Conservation (phyloP, 495 filamentous ascomycete species). For the Penicillium coprophilum region DNA sequence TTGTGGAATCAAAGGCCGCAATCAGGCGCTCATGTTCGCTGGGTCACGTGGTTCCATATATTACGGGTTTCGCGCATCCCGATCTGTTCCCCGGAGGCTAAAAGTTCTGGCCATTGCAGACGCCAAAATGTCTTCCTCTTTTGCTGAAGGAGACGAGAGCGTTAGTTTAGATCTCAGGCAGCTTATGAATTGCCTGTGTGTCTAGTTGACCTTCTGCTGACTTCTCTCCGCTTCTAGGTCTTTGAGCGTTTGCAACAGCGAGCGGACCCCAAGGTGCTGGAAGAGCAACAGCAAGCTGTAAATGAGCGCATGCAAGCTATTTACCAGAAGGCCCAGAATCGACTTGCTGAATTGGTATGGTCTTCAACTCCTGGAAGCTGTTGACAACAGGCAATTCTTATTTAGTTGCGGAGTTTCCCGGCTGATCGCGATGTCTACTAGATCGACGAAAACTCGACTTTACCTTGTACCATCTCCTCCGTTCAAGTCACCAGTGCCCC, state of each 20-base stretch:
- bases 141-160: constrained; percentile 46
- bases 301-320: constrained; percentile 63
- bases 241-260: constrained; percentile 64
- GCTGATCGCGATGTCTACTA: constrained; percentile 32
- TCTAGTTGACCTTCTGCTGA: constrained; percentile 1
- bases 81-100: constrained; percentile 7
- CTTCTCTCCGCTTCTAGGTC: constrained; percentile 45
- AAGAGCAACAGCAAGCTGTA: constrained; percentile 61
- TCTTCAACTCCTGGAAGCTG: neutral
- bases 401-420: constrained; percentile 11
- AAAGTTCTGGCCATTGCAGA: constrained; percentile 38
- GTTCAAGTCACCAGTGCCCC: constrained; percentile 75
- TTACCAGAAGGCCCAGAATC: constrained; percentile 63
- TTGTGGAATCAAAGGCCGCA: constrained; percentile 5
- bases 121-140: constrained; percentile 45
- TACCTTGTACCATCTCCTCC: constrained; percentile 76
- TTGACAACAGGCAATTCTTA: neutral
- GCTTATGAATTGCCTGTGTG: constrained; percentile 4
- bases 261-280: constrained; percentile 58
- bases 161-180: constrained; percentile 21
- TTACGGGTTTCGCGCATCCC: constrained; percentile 22
- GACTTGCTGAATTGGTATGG: constrained; percentile 55
- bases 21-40: constrained; percentile 8
- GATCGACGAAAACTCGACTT: constrained; percentile 77
- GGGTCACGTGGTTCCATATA: constrained; percentile 28